Base-by-base conservation (phyloP, 2,329 filamentous ascomycete genomes). In the Cadophora sp. region DNA sequence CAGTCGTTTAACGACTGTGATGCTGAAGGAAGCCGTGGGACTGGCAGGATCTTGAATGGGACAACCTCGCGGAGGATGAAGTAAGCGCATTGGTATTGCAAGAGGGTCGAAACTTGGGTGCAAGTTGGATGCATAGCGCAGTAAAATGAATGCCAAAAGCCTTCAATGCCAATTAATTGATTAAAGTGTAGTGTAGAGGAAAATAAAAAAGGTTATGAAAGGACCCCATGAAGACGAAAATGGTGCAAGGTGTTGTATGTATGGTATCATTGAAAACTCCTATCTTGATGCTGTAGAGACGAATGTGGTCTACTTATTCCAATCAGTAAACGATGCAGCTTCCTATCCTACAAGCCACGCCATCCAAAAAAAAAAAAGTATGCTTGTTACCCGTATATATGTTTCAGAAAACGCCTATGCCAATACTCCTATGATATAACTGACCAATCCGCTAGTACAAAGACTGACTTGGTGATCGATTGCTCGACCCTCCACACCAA, bases 401-500 rank as follows among this genome's bases (percentile, higher is more conserved):
- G n/a, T 4, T 4, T 37, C 27, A 40, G 27, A 55, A 62, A 55
- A 4, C 11, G 22, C 48, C 22, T 40, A 40, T 63, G 22, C 56
- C 56, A 6, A 34, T 55, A 40, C 48, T 50, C 48, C 48, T 55
- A 40, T 31, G 55, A 59, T 27, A 55, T 24, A 22, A 51, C 46
- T 4, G 43, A 50, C 29, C 31, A 55, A 53, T 26, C 11, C 34
- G 34, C 56, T 59, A 59, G 56, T 26, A 63, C 37, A 26, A 48
- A 56, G 62, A 64, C 34, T 34, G 53, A 22, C 53, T 64, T 51
- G 67, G 64, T 37, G 64, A 61, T 29, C 67, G 62, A 50, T 43
- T 64, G 16, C 37, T 58, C 19, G 51, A 19, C 27, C 75, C 80
- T 8, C 83, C 83, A 72, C 88, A 90, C 88, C 88, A 90, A 73